A percentile compares a stretch with the other conserved stretches of the same genome.
Evolutionary conservation across 2,329 filamentous ascomycete species (phyloP).

Genomic region (Penicillium psychrosexuale): DNA sequence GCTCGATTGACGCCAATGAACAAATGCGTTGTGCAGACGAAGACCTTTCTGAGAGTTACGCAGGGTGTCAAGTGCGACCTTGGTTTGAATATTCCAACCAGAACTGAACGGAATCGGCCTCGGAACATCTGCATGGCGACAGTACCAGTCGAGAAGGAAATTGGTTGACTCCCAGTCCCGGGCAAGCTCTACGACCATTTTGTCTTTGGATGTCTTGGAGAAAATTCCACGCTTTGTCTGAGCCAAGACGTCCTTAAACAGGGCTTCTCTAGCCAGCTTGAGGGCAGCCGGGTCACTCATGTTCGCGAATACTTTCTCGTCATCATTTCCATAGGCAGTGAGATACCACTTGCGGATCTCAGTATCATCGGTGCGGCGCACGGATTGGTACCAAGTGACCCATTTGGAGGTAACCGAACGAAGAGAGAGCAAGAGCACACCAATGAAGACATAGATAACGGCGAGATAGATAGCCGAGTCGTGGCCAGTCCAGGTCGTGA

Average conservation of each 20-base stretch:
- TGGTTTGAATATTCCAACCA: conserved; percentile 57
- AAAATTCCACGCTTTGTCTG: conserved; percentile 47
- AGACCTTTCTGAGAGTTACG: conserved; percentile 55
- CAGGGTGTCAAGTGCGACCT: conserved; percentile 53
- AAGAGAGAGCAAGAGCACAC: conserved; percentile 51
- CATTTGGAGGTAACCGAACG: conserved; percentile 56
- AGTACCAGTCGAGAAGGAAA: conserved; percentile 56
- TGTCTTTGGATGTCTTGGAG: conserved; percentile 43
- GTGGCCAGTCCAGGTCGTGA: conserved; percentile 53
- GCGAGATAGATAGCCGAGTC: conserved; percentile 57
- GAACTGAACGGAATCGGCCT: conserved; percentile 55
- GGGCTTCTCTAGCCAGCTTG: conserved; percentile 46
- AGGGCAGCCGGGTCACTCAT: conserved; percentile 51
- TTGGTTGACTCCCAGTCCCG: conserved; percentile 53
- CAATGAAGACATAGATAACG: conserved; percentile 54
- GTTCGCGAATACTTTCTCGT: conserved; percentile 42
- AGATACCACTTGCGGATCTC: conserved; percentile 44
- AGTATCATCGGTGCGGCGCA: conserved; percentile 39
- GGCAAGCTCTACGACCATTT: conserved; percentile 50
- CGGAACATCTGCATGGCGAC: conserved; percentile 47
- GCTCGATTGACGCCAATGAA: conserved; percentile 57
- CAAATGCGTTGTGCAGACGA: conserved; percentile 55
- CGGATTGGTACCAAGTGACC: conserved; percentile 53
- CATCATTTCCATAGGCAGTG: conserved; percentile 29
- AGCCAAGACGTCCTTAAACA: conserved; percentile 46